Evolutionary conservation across 2,329 filamentous ascomycete genomes (phyloP), one percentile per base, ranked within the genome.

Genomic region (Beauveria brongniartii): DNA sequence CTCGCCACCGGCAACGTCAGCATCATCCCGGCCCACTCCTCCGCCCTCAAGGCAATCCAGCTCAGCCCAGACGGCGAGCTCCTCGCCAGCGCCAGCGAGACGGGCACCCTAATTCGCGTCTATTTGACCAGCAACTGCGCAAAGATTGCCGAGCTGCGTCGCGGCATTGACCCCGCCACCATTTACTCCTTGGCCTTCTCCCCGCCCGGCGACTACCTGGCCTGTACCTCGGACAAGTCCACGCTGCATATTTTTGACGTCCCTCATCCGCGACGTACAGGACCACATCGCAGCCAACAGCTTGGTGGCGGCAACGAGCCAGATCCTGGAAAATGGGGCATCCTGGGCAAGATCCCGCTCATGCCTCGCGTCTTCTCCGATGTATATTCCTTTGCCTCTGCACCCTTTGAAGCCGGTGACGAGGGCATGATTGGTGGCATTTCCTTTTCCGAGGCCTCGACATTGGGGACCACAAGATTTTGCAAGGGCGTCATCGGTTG

Each of bases 201-300:
- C 22, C 92, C 92, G 0, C 87, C 87, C 1, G 90, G 89, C 56
- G 84, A 82, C 48, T 82, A 92, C 70, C 81, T 97, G 12, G 94
- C 94, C 28, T 93, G 92, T 64, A 97, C 93, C 1, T 97, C 92
- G 1, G 94, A 99, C 78, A 99, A 97, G 75, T 92, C 91, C 6
- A 99, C 92, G 0, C 80, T 99, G 12, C 94, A 99, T 74, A 83
- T 99, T 43, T 99, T 97, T 70, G 92, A 97, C 69, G 81, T 97
- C 1, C 88, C 88, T 4, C 81, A 83, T 62, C 76, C 79, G 9
- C 78, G 77, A 55, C 77, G 75, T 64, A 71, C 74, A 3, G 67
- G 70, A 7, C 66, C 69, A 34, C 69, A 68, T 48, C 69, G 70
- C 63, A 71, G 68, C 61, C 69, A 72, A 62, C 65, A 73, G 26